Conservation (phyloP, 805 yeast species). For the Zygoascus flipseniorum region DNA sequence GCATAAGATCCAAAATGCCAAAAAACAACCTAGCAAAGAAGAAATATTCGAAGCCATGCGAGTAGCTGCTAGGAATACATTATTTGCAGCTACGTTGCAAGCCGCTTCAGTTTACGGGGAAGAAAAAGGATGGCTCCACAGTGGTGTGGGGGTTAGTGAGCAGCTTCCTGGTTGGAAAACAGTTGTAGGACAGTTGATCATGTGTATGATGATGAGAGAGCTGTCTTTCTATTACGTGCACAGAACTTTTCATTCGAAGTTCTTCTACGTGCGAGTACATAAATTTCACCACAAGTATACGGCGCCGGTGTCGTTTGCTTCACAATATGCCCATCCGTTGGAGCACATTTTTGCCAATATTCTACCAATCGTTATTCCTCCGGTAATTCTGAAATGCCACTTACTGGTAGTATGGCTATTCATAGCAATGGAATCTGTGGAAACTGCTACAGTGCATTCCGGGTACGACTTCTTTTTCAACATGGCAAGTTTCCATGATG, state of each 20-base stretch:
- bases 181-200: background rate
- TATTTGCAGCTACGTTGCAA: background rate
- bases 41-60: slow-evolving; percentile 6
- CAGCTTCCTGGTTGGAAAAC: background rate
- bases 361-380: slow-evolving; percentile 12
- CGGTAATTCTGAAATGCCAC: slow-evolving; percentile 9
- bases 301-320: slow-evolving; percentile 14
- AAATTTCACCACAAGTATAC: slow-evolving; percentile 15
- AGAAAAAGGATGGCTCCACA: background rate
- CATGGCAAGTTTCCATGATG: slow-evolving; percentile 12
- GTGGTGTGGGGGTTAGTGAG: background rate
- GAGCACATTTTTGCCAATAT: slow-evolving; percentile 13
- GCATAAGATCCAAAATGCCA: slow-evolving; percentile 10
- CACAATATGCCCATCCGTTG: slow-evolving; percentile 10
- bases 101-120: background rate
- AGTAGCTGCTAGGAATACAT: slow-evolving; percentile 4
- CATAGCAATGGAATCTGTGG: slow-evolving; percentile 9
- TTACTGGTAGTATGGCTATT: slow-evolving; percentile 12
- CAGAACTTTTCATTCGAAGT: slow-evolving; percentile 7
- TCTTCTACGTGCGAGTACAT: slow-evolving; percentile 10
- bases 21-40: slow-evolving; percentile 6
- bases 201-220: slow-evolving; percentile 11
- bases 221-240: slow-evolving; percentile 12
- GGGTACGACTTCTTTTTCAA: slow-evolving; percentile 15
- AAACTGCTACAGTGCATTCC: slow-evolving; percentile 14